Conservation (phyloP, 1,284 basidiomycete species). For the Ceratobasidium sp. region DNA sequence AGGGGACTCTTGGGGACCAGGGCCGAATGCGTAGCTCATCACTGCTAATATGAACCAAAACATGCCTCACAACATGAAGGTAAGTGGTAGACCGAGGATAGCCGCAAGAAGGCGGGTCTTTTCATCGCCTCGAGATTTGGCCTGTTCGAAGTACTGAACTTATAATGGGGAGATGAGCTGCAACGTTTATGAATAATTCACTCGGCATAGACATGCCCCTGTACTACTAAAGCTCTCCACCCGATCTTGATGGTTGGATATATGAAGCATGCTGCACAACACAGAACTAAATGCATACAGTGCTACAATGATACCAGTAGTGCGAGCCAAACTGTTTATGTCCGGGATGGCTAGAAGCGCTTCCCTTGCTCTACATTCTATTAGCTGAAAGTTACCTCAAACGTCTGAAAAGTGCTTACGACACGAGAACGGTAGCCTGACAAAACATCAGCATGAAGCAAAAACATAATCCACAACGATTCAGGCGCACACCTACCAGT, state of each 20-base stretch:
- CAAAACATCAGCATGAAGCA: background rate
- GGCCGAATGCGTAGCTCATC: background rate
- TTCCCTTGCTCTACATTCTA: background rate
- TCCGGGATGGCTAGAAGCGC: background rate
- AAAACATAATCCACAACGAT: no score
- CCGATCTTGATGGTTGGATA: background rate
- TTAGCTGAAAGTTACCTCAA: no score
- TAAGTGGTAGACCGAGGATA: background rate
- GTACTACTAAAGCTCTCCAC: background rate
- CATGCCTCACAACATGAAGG: slow-evolving; percentile 7
- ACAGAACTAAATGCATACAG: slow-evolving; percentile 5
- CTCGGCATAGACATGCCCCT: background rate
- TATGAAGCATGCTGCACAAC: background rate
- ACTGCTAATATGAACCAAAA: slow-evolving; percentile 6
- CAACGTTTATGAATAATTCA: background rate
- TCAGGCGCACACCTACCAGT: background rate
- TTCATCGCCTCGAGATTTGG: background rate
- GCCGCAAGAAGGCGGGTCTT: background rate
- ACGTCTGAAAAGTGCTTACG: background rate
- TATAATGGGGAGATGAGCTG: background rate
- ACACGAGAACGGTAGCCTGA: slow-evolving; percentile 8
- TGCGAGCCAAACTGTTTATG: background rate
- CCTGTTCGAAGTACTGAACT: background rate
- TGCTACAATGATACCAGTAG: background rate
- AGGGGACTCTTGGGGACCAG: background rate